Evolutionary conservation across 2,329 filamentous ascomycete genomes (phyloP).

Genomic region (Hymenoscyphus fructigenus): DNA sequence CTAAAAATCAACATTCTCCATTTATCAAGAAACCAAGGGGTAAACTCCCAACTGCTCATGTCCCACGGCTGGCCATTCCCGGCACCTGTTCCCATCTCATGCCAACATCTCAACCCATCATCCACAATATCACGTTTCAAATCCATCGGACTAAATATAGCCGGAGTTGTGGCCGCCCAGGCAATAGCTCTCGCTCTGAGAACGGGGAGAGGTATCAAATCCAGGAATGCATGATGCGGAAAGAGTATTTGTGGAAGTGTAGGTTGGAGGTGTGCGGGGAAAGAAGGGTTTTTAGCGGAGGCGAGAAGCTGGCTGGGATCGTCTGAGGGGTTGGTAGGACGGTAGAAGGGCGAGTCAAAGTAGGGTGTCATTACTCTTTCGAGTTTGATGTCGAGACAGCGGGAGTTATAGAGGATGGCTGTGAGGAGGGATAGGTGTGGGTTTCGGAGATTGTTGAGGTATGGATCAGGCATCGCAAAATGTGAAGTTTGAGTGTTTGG

Average conservation of each 20-base stretch:
- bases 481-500: too few species aligned
- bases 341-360: slow-evolving; percentile 39
- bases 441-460: slow-evolving; percentile 23
- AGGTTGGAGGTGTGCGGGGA: slow-evolving; percentile 28
- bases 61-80: slow-evolving; percentile 39
- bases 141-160: slow-evolving; percentile 12
- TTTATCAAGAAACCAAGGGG: slow-evolving; percentile 37
- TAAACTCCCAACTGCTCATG: slow-evolving; percentile 26
- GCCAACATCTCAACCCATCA: slow-evolving; percentile 26
- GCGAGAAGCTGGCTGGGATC: slow-evolving; percentile 29
- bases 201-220: slow-evolving; percentile 38
- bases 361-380: slow-evolving; percentile 15
- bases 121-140: slow-evolving; percentile 21
- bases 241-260: slow-evolving; percentile 34
- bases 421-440: slow-evolving; percentile 26
- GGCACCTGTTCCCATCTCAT: slow-evolving; percentile 18
- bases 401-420: slow-evolving; percentile 33
- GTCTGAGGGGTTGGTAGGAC: slow-evolving; percentile 17
- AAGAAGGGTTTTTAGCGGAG: slow-evolving; percentile 4
- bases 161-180: slow-evolving; percentile 8
- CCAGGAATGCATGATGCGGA: slow-evolving; percentile 39
- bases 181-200: slow-evolving; percentile 28
- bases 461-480: slow-evolving; percentile 10
- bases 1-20: slow-evolving; percentile 14
- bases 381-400: slow-evolving; percentile 31